Evolutionary conservation across 1,139 yeast species (phyloP), one percentile per base, ranked within the genome.

Genomic region (Saccharomycopsis crataegensis): DNA sequence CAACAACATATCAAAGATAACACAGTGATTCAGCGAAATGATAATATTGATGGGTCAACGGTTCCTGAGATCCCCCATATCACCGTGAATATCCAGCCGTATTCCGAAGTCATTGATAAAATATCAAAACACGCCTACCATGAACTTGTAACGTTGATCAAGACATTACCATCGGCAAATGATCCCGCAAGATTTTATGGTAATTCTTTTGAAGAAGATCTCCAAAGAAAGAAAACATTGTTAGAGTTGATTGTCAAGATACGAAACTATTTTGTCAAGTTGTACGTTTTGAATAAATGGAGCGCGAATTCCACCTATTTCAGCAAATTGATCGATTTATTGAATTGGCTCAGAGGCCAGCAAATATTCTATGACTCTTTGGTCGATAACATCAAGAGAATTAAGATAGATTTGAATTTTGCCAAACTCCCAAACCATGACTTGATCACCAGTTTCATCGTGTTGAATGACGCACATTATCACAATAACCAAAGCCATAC

Each of bases 381-480:
- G 57, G 54, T 56, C 4, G 54, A 52, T 73, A 75, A 50, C 62
- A 74, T 57, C 8, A 50, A 71, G 70, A 58, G 76, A 69, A 53
- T 76, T 48, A 74, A 70, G 58, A 68, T 74, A 40, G 75, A 70
- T 59, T 66, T 74, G 42, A 56, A 49, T 38, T 78, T 77, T 6
- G 79, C 80, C 12, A 75, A 76, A 58, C 63, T 76, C 49, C 80
- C 80, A n/a, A 73, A 75, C 61, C 69, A 76, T 14, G 80, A 76
- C 60, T 62, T 76, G 32, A 63, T 70, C 36, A 75, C 80, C 6
- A 67, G 74, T 48, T 68, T 75, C 61, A 77, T 76, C 56, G 77
- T 76, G 2, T 65, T 76, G 34, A 53, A 54, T 48, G 53, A 50
- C 11, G 48, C 54, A 6, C 51, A 54, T 42, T 46, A 49, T 34